Evolutionary conservation across 805 yeast species (phyloP).

Genomic region (Pichia manshurica): DNA sequence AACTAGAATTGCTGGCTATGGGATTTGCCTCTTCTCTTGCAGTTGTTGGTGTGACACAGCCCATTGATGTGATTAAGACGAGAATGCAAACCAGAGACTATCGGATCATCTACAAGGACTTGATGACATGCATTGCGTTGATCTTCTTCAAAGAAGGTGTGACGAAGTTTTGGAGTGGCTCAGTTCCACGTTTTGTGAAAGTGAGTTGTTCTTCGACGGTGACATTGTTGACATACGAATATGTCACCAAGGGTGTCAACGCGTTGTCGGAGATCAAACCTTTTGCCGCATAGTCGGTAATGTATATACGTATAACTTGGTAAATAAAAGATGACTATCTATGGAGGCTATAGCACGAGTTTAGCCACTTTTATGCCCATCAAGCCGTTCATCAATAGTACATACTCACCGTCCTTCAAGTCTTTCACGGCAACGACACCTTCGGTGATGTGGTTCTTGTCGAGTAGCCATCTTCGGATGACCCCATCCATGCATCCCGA

Average conservation of each 20-base stretch:
- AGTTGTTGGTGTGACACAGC: conserved; percentile 78
- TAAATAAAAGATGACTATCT: not conserved
- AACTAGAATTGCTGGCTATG: conserved; percentile 31
- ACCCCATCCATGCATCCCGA: conserved; percentile 86
- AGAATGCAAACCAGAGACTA: conserved; percentile 77
- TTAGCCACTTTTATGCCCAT: conserved; percentile 69
- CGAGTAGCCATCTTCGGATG: conserved; percentile 57
- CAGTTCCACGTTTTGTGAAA: conserved; percentile 63
- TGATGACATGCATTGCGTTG: conserved; percentile 49
- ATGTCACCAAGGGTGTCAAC: conserved; percentile 43
- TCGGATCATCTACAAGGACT: conserved; percentile 50
- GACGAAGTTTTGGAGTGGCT: conserved; percentile 49
- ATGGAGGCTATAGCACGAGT: conserved; percentile 26
- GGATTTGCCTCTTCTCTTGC: conserved; percentile 66
- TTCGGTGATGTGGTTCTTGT: conserved; percentile 19
- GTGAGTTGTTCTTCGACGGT: conserved; percentile 69
- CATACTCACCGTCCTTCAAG: conserved; percentile 59
- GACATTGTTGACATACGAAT: conserved; percentile 57
- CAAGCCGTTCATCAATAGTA: conserved; percentile 75
- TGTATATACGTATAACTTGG: not conserved
- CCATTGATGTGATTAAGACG: conserved; percentile 81
- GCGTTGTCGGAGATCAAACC: conserved; percentile 25
- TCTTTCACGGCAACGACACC: conserved; percentile 35
- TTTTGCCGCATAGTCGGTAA: conserved; percentile 21
- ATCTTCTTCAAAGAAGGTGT: conserved; percentile 44